Percentiles rank a stretch among this genome's conserved stretches.
These are phyloP conservation scores for Aquilaria malaccensis DNA, from an alignment of 345 rosid genomes.

Conservation along the genomic window DNA sequence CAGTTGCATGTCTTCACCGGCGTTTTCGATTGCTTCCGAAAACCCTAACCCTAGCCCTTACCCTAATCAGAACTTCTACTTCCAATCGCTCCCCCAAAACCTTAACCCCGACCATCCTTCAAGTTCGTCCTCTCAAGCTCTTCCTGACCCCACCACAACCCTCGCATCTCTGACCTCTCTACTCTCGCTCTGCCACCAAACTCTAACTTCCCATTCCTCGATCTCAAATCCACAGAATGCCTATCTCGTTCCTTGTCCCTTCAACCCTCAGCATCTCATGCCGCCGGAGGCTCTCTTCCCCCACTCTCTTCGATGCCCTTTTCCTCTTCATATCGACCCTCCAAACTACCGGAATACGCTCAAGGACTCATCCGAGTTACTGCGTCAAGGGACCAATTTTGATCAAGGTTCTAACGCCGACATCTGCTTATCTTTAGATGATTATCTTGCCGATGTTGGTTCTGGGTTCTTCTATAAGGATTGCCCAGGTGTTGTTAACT, in stretches of 20 bases:
- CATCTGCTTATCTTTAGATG: constrained; percentile 49
- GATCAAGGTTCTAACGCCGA: constrained; percentile 22
- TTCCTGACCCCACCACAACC: constrained; percentile 34
- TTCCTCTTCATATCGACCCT: constrained; percentile 31
- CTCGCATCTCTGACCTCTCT: constrained; percentile 37
- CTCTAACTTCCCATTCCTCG: constrained; percentile 25
- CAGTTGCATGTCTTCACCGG: background rate
- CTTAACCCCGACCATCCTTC: constrained; percentile 5
- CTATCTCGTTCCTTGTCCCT: constrained; percentile 41
- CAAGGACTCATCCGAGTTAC: constrained; percentile 14
- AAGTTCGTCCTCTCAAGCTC: constrained; percentile 13
- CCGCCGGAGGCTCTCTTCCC: constrained; percentile 65
- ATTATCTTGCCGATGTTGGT: constrained; percentile 29
- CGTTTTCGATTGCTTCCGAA: constrained; percentile 11
- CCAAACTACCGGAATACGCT: constrained; percentile 47
- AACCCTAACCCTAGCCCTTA: constrained; percentile 22
- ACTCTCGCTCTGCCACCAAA: constrained; percentile 31
- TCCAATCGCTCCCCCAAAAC: constrained; percentile 12
- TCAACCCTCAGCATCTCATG: constrained; percentile 56
- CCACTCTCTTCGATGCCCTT: constrained; percentile 68
- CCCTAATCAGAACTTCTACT: background rate
- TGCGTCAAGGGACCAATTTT: constrained; percentile 3
- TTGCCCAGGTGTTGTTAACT: constrained; percentile 61
- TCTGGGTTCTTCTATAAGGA: constrained; percentile 48
- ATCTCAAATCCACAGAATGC: constrained; percentile 21